Evolutionary conservation across 148 eudicot species (phyloP).

Genomic region (Fagopyrum esculentum): DNA sequence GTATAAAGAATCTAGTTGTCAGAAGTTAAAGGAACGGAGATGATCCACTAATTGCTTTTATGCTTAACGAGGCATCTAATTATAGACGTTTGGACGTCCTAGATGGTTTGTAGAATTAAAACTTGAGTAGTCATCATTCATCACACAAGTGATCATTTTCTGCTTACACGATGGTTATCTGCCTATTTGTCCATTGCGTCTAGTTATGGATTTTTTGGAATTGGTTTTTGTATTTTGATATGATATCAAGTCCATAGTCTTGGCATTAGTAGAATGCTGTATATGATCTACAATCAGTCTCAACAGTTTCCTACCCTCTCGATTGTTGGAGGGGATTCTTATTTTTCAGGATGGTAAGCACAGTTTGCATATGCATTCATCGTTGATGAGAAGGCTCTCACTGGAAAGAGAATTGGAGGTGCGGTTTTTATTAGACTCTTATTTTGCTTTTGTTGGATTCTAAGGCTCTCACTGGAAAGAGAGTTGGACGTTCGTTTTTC

Average conservation of each 20-base stretch:
- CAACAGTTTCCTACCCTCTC: background rate
- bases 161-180: background rate
- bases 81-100: background rate
- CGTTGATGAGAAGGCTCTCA: constrained; percentile 65
- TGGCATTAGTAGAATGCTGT: constrained; percentile 6
- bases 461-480: no score
- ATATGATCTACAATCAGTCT: constrained; percentile 6
- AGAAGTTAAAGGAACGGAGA: background rate
- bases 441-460: background rate
- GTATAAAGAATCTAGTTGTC: background rate
- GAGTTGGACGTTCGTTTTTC: constrained; percentile 9
- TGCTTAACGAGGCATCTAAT: background rate
- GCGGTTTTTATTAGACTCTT: constrained; percentile 15
- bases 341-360: constrained; percentile 43
- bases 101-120: background rate
- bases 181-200: background rate
- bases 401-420: constrained; percentile 89
- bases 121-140: background rate
- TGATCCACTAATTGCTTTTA: background rate
- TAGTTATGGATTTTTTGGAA: background rate
- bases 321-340: background rate
- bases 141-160: background rate
- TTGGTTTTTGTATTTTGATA: background rate
- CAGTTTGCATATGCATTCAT: constrained; percentile 83
- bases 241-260: background rate